phyloP scores from a whole-genome alignment of 495 filamentous ascomycete species.

The Aspergillus steynii region DNA sequence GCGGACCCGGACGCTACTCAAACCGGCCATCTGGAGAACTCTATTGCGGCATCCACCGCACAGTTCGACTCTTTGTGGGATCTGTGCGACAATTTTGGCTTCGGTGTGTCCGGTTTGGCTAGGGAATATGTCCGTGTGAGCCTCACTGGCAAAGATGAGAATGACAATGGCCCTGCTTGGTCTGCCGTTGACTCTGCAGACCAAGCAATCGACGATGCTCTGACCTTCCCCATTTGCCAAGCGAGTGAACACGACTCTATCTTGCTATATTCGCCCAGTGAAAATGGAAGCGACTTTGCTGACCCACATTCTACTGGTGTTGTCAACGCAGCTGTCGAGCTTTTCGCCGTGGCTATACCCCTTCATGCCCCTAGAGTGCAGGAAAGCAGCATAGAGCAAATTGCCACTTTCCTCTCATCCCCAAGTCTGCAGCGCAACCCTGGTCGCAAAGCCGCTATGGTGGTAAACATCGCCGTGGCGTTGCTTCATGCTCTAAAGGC shows the following conservation, averaged over 20 bases:
- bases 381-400: slow-evolving; percentile 91
- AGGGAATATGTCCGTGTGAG: slow-evolving; percentile 70
- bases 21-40: slow-evolving; percentile 81
- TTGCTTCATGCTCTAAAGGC: slow-evolving; percentile 80
- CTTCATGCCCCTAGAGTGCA: slow-evolving; percentile 88
- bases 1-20: slow-evolving; percentile 88
- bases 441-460: slow-evolving; percentile 84
- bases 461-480: slow-evolving; percentile 84
- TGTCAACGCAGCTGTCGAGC: slow-evolving; percentile 86
- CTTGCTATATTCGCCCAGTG: slow-evolving; percentile 63
- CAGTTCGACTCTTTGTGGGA: slow-evolving; percentile 95
- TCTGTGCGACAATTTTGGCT: slow-evolving; percentile 88
- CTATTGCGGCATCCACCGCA: slow-evolving; percentile 87
- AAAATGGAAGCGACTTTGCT: slow-evolving; percentile 53
- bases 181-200: slow-evolving; percentile 65
- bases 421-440: slow-evolving; percentile 79
- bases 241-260: slow-evolving; percentile 91
- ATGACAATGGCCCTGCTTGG: slow-evolving; percentile 56
- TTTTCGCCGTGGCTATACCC: slow-evolving; percentile 89
- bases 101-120: slow-evolving; percentile 85
- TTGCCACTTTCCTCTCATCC: slow-evolving; percentile 81
- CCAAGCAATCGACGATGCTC: slow-evolving; percentile 66
- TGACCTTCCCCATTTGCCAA: slow-evolving; percentile 72
- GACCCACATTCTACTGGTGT: slow-evolving; percentile 91
- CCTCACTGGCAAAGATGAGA: slow-evolving; percentile 69